Base-by-base conservation (phyloP, 139 green algal species). In the Tetradesmus lagerheimii region DNA sequence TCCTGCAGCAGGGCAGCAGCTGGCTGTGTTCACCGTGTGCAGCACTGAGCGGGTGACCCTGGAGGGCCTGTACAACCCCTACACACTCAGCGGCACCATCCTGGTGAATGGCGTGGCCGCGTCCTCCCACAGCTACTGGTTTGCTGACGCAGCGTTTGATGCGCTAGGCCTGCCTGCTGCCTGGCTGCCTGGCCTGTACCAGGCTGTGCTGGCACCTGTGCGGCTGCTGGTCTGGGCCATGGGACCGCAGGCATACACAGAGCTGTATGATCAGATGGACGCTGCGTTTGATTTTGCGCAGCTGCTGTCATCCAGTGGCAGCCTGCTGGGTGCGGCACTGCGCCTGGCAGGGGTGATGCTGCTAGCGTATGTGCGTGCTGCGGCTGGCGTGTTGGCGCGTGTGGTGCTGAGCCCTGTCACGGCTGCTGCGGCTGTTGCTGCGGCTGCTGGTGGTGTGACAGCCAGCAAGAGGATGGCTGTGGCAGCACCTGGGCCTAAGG, bases 61-160 rank as follows among this genome's bases (percentile, higher is more conserved):
- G n/a, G n/a, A 57, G 41, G 78, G 78, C 34, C 78, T 84, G 80
- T 86, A 43, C 80, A 86, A 86, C 45, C 80, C 80, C 80, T 86
- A 47, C 80, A 86, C 43, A 16, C 80, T 86, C n/a, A 37, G 80
- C 31, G 80, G 80, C 80, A 86, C 8, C 43, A 75, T 86, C 80
- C 14, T 86, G 8, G 80, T 86, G 25, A 47, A 86, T 37, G 80
- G 80, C 29, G 80, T 86, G 80, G 38, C 75, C 5, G 80, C 80
- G 9, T 86, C 80, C 8, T 29, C 45, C 4, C 80, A 86, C 47
- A 86, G 80, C 45, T 29, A 47, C 29, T 86, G 80, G 80, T 62
- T 86, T 6, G 41, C 45, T 23, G 80, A 86, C n/a, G 43, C 38
- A 8, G 45, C 45, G 1, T 35, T 38, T n/a, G 80, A 57, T 38